A percentile compares a stretch with the other conserved stretches of the same genome.
Evolutionary conservation across 2,329 filamentous ascomycete species (phyloP).

Genomic region (Huntiella moniliformis): DNA sequence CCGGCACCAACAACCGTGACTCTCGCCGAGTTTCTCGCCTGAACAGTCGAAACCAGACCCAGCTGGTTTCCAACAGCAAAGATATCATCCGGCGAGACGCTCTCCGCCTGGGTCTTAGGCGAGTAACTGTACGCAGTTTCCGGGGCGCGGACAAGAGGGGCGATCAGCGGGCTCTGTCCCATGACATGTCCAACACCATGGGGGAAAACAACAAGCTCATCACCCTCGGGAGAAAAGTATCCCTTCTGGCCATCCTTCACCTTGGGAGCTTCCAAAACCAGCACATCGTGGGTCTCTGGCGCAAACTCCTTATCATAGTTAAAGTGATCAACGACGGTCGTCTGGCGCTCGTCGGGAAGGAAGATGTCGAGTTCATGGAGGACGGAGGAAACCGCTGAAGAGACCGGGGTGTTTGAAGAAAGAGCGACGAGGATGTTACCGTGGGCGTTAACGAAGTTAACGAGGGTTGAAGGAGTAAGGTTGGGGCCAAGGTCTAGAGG

Average conservation of each 20-base stretch:
- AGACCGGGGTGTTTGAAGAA: conserved; percentile 49
- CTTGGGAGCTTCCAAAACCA: conserved; percentile 54
- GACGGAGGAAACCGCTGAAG: conserved; percentile 55
- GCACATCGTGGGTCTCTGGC: conserved; percentile 68
- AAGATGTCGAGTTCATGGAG: conserved; percentile 78
- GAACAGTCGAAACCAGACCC: conserved; percentile 64
- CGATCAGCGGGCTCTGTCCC: conserved; percentile 57
- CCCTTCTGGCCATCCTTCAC: conserved; percentile 52
- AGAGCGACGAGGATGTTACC: conserved; percentile 84
- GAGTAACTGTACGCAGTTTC: conserved; percentile 85
- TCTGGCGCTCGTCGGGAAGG: conserved; percentile 69
- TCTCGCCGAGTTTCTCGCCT: conserved; percentile 84
- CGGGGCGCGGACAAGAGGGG: conserved; percentile 66
- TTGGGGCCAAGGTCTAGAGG: conserved; percentile 61
- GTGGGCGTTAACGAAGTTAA: conserved; percentile 79
- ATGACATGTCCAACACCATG: conserved; percentile 64
- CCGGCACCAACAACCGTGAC: conserved; percentile 70
- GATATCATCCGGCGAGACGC: conserved; percentile 50
- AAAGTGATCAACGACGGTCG: conserved; percentile 87
- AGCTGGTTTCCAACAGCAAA: conserved; percentile 75
- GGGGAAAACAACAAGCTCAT: conserved; percentile 56
- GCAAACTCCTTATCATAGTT: conserved; percentile 67
- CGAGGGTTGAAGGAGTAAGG: conserved; percentile 65
- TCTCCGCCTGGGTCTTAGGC: conserved; percentile 61
- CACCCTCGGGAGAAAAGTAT: conserved; percentile 50